Percentiles rank a stretch among this genome's conserved stretches.
Conservation (phyloP, 2,329 filamentous ascomycete species). For the Cladorrhinum sp. region DNA sequence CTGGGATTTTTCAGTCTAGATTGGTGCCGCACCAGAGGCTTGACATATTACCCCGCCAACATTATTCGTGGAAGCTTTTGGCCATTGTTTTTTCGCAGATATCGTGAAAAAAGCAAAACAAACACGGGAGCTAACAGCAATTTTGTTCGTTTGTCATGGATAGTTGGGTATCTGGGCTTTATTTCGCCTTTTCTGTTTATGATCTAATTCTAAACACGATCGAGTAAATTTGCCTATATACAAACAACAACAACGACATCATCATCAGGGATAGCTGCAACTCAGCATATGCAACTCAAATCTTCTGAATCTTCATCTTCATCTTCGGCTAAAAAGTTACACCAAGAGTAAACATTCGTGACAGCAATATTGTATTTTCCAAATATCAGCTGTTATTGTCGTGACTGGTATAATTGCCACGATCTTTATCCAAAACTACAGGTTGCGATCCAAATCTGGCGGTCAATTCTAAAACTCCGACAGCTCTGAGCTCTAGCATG, state of each 20-base stretch:
- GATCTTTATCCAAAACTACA: neutral
- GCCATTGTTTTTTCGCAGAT: neutral
- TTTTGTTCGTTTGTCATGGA: neutral
- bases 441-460: neutral
- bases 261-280: too few species aligned
- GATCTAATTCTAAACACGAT: too few species aligned
- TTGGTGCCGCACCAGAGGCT: neutral
- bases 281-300: neutral
- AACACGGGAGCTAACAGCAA: neutral
- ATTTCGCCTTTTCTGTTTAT: neutral
- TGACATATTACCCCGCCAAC: neutral
- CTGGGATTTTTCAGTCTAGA: neutral
- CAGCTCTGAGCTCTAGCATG: neutral
- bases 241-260: too few species aligned
- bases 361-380: neutral
- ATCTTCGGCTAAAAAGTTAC: too few species aligned
- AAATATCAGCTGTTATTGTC: neutral
- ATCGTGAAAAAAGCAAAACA: neutral
- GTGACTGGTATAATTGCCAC: neutral
- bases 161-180: neutral
- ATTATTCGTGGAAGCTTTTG: neutral
- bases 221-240: too few species aligned
- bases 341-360: too few species aligned
- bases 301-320: too few species aligned
- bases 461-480: neutral